phyloP scores from a whole-genome alignment of 164 flowering plant genomes.

The Amborella trichopoda region DNA sequence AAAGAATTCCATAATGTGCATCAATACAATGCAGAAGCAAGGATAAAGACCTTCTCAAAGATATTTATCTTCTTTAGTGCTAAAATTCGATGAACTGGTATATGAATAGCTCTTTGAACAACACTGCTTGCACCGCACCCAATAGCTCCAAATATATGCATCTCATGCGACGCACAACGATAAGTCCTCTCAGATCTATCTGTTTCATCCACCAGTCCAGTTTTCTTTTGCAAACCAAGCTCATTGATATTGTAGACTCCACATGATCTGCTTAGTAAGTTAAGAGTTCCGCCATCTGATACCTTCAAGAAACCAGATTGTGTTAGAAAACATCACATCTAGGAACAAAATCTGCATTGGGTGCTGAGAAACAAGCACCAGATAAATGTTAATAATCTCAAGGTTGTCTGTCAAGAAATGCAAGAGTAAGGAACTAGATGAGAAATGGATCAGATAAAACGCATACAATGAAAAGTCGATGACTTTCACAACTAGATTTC shows the following conservation, averaged over 20 bases:
- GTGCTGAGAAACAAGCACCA: too few relatives aligned
- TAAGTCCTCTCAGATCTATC: conserved; percentile 68
- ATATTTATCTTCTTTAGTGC: conserved; percentile 96
- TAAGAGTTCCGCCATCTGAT: conserved; percentile 84
- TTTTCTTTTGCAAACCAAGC: conserved; percentile 85
- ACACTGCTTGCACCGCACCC: conserved; percentile 99
- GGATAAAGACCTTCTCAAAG: conserved; percentile 71
- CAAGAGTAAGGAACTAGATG: too few relatives aligned
- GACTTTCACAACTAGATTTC: too few relatives aligned
- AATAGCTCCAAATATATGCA: conserved; percentile 90
- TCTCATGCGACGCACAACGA: conserved; percentile 92
- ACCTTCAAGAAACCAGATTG: conserved; percentile 38
- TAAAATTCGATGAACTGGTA: conserved; percentile 74
- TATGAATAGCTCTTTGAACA: conserved; percentile 95
- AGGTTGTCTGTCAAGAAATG: too few relatives aligned
- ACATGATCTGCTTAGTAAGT: conserved; percentile 80
- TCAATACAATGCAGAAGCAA: neutral
- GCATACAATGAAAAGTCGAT: too few relatives aligned
- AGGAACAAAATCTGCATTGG: too few relatives aligned
- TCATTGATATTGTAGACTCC: conserved; percentile 90
- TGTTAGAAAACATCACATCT: too few relatives aligned
- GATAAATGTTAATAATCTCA: too few relatives aligned
- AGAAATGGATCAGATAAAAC: too few relatives aligned
- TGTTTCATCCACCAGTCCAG: conserved; percentile 36
- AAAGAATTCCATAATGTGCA: too few relatives aligned